Evolutionary conservation across 192 early-diverging fungal genomes (phyloP).

Genomic region (Chytriomyces sp.): DNA sequence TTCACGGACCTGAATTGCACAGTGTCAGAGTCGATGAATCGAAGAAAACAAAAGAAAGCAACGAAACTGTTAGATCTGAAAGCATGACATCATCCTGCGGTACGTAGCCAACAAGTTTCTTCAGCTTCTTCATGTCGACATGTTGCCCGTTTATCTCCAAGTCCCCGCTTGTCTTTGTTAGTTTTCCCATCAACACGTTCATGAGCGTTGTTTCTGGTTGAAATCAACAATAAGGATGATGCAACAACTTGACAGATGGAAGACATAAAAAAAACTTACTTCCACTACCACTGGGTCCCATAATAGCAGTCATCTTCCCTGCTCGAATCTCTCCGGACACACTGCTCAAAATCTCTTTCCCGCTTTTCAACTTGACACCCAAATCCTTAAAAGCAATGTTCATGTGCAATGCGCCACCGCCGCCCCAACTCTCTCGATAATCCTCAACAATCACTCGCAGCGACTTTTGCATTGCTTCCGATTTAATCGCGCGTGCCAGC

Average conservation of each 20-base stretch:
- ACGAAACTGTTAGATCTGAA: conserved; percentile 58
- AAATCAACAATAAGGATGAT: neutral
- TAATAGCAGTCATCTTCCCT: conserved; percentile 69
- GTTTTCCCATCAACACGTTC: conserved; percentile 62
- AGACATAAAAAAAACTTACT: neutral
- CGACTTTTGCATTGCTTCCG: conserved; percentile 1
- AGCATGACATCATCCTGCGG: conserved; percentile 72
- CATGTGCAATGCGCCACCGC: neutral
- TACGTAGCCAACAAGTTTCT: conserved; percentile 71
- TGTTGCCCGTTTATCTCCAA: conserved; percentile 59
- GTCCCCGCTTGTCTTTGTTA: conserved; percentile 52
- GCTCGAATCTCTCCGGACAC: conserved; percentile 76
- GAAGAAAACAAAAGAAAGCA: neutral
- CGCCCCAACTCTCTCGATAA: no score
- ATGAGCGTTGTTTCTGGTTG: neutral
- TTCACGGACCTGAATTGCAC: conserved; percentile 33
- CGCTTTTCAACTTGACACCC: conserved; percentile 11
- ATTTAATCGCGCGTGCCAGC: no score
- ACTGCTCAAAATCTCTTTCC: conserved; percentile 63
- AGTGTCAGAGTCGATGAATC: no score
- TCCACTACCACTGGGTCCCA: conserved; percentile 53
- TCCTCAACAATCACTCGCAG: neutral
- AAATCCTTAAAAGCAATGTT: neutral
- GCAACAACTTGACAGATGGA: neutral
- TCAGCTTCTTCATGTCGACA: conserved; percentile 63